Base-by-base conservation (phyloP, 306 rosid genomes). In the Castanea crenata region DNA sequence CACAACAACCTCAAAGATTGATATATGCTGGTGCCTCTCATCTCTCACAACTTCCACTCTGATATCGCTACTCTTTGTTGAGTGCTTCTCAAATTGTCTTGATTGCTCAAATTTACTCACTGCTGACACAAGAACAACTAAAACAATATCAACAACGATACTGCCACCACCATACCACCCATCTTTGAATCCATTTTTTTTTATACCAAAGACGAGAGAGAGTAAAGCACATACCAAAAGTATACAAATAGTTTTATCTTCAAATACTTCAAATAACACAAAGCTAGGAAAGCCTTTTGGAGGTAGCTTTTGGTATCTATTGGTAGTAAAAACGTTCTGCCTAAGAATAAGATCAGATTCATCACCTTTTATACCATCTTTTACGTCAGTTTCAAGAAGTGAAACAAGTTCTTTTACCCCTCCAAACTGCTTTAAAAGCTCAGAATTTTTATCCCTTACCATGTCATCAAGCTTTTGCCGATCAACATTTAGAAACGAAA, bases 161-260 rank as follows among this genome's bases (percentile, higher is more conserved):
- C 83, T 80, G 27, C 79, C 83, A 27, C 83, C 83, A 31, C 67
- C 79, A 56, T 71, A 80, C 83, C 83, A 80, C 29, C 83, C 83
- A 27, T 65, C 69, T 1, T 41, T 74, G 79, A 74, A 80, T 25
- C 83, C 83, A 14, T 55, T 67, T 46, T 80, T 54, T 65, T 74
- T 80, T 31, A 80, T 80, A 15, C 83, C 78, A 32, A 80, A 80
- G 41, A 31, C 52, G 9, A 80, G 55, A 25, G 83, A 55, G 51
- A 74, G 78, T 9, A 49, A 18, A 35, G 75, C 83, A 23, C 79
- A 80, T 1, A 73, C 58, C 68, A 80, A 54, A 13, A 80, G 79
- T 31, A 74, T 55, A 13, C 65, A 11, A n/a, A 80, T 80, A 1
- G 75, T 80, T 0, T 34, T 65, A 41, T 74, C 83, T 13, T 74